Evolutionary conservation across 805 yeast species (phyloP).

Genomic region (Debaryomyces prosopidis): DNA sequence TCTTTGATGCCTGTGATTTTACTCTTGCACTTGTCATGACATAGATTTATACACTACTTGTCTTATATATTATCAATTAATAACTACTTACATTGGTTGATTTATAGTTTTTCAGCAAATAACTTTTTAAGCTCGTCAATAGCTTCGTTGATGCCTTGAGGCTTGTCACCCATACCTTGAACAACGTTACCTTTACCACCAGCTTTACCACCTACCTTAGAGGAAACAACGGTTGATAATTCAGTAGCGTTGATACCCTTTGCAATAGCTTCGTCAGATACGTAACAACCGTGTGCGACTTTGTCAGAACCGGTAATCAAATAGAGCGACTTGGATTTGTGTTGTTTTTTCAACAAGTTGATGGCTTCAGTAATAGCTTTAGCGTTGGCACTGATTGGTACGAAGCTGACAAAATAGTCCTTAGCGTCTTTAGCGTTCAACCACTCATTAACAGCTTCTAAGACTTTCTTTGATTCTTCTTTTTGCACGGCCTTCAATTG

Average conservation of each 20-base stretch:
- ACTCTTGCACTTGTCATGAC: too few species aligned
- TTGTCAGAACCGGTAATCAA: constrained; percentile 77
- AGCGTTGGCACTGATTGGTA: constrained; percentile 77
- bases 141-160: constrained; percentile 69
- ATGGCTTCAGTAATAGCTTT: constrained; percentile 94
- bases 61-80: neutral
- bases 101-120: constrained; percentile 57
- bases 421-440: constrained; percentile 54
- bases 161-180: constrained; percentile 95
- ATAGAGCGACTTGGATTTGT: constrained; percentile 73
- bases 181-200: constrained; percentile 98
- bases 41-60: too few species aligned
- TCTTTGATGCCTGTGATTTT: too few species aligned
- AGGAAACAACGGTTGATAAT: constrained; percentile 69
- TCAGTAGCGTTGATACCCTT: constrained; percentile 76
- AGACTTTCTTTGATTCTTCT: constrained; percentile 77
- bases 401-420: constrained; percentile 65
- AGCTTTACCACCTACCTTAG: constrained; percentile 89
- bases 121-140: constrained; percentile 65
- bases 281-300: constrained; percentile 94
- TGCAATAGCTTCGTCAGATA: constrained; percentile 67
- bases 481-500: constrained; percentile 86
- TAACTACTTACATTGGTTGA: constrained; percentile 1
- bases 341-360: constrained; percentile 74
- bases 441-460: constrained; percentile 73